phyloP scores from a whole-genome alignment of 163 green algal genomes.

The Volvox carteri region DNA sequence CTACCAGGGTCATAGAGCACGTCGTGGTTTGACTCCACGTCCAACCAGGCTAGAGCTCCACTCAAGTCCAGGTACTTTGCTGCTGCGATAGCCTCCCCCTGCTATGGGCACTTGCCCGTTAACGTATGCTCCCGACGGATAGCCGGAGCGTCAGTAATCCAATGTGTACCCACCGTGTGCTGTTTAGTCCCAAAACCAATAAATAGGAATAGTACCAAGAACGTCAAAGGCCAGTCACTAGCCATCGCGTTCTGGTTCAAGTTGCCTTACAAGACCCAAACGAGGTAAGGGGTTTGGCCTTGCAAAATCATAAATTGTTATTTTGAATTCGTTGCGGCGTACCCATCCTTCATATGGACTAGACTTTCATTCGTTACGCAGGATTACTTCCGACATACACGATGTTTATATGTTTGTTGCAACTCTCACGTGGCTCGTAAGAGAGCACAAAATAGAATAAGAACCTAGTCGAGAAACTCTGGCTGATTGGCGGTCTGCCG shows the following conservation, averaged over 20 bases:
- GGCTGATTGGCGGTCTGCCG: neutral
- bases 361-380: neutral
- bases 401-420: no score
- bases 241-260: neutral
- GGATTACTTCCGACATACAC: neutral
- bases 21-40: neutral
- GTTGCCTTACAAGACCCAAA: no score
- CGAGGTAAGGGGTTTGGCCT: no score
- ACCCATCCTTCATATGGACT: neutral
- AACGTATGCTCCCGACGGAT: neutral
- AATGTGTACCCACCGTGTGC: neutral
- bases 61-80: conserved; percentile 2
- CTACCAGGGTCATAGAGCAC: neutral
- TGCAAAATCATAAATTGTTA: no score
- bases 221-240: neutral
- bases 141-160: no score
- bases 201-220: neutral
- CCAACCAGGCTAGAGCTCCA: neutral
- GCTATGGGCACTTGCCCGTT: neutral
- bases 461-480: neutral
- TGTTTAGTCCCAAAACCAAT: neutral
- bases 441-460: neutral
- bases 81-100: neutral
- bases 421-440: no score
- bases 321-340: no score